Base-by-base conservation (phyloP, 257 asterid species). In the Capsicum chinense region DNA sequence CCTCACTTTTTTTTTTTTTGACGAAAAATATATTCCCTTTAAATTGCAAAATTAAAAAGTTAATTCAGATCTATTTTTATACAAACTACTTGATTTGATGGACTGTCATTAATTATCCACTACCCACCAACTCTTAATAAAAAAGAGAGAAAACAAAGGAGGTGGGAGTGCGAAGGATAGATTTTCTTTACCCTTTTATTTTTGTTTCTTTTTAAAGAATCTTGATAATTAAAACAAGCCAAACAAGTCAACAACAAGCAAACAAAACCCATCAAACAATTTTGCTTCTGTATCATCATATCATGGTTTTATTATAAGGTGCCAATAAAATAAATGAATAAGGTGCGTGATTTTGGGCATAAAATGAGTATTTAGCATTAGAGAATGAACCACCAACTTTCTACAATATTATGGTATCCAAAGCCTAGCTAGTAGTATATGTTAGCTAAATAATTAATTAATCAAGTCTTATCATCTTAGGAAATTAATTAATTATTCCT, bases 261-360 rank as follows among this genome's bases (percentile, higher is more conserved):
- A 44, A 76, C 81, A 76, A 74, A 52, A 47, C 7, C 81, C n/a
- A 76, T 21, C 44, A 76, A 26, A 76, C 48, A 52, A 52, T 76
- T 52, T 50, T 76, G 6, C 26, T 76, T 21, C 81, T 76, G 63
- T 76, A 21, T 52, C 58, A 76, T 76, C 58, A 76, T 76, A 74
- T 12, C 59, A 47, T 44, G 66, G 39, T 39, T 59, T 44, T 44
- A 52, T 42, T 76, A n/a, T 0, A 59, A 62, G 26, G 76, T 8
- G 13, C 6, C 42, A 83, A 74, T 4, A 78, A 78, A 79, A 14
- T 4, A 56, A 56, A 39, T 12, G 9, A 37, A 26, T n/a, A 78
- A 78, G 14, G 80, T 17, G n/a, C 88, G 44, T 81, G 69, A 82
- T 69, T 60, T 82, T 85, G 85, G 85, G 88, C 88, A 82, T 73